Percentiles rank a stretch among this genome's conserved stretches.
Evolutionary conservation across 2,329 filamentous ascomycete genomes (phyloP).

Genomic region (Fusarium metavorans): DNA sequence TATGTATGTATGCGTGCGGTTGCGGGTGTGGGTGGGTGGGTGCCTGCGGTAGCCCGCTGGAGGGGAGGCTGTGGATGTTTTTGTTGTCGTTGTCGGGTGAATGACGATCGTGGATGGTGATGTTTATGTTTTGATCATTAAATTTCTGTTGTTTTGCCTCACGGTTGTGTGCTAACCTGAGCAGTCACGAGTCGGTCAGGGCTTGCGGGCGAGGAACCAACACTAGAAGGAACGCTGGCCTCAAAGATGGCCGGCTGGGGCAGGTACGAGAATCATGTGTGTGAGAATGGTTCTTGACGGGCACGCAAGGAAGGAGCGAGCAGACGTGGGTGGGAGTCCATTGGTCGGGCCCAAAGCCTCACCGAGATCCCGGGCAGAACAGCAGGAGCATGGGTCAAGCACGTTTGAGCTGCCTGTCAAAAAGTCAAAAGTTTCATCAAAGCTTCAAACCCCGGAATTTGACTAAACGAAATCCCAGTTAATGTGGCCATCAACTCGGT

Average conservation of each 20-base stretch:
- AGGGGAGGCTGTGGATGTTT: slow-evolving; percentile 18
- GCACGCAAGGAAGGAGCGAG: slow-evolving; percentile 1
- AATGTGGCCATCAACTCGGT: neutral
- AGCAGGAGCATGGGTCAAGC: neutral
- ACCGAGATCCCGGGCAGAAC: neutral
- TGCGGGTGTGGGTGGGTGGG: slow-evolving; percentile 20
- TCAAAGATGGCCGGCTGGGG: slow-evolving; percentile 22
- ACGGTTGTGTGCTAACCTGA: neutral
- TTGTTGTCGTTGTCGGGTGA: slow-evolving; percentile 32
- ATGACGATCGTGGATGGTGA: slow-evolving; percentile 3
- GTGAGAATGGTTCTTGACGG: neutral
- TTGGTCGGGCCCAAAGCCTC: neutral
- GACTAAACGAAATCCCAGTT: neutral
- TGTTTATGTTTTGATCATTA: slow-evolving; percentile 21
- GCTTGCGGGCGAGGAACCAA: slow-evolving; percentile 14
- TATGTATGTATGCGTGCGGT: slow-evolving; percentile 13
- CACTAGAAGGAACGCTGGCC: slow-evolving; percentile 15
- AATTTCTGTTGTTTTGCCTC: slow-evolving; percentile 8
- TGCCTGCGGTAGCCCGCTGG: slow-evolving; percentile 36
- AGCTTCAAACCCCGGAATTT: neutral
- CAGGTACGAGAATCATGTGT: slow-evolving; percentile 6
- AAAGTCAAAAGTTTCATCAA: neutral
- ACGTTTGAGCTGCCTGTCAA: neutral
- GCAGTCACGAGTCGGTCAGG: slow-evolving; percentile 22
- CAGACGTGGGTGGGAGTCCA: neutral